Evolutionary conservation across 108 stramenopile species (phyloP), one percentile per base, ranked within the genome.

Genomic region (Aurantiochytrium sp.): DNA sequence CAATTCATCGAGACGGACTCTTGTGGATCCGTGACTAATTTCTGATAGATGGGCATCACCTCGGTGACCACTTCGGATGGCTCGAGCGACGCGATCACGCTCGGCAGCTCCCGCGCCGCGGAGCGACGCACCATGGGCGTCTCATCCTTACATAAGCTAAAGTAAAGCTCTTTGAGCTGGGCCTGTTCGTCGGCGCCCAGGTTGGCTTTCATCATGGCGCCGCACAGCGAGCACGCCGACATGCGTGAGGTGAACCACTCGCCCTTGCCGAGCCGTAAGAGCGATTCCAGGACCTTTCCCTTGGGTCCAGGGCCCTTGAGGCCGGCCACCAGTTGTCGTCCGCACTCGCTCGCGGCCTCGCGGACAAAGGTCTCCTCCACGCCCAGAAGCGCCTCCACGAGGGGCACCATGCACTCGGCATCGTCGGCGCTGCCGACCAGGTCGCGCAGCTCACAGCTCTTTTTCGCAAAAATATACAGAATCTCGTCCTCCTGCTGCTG

Each of bases 301-400:
- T 47, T 53, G 64, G 64, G 42, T 10, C 35, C 42, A 18, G 64
- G 0, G 4, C 25, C 19, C 76, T 83, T 83, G 23, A 83, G 51
- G 76, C 51, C 51, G n/a, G n/a, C 51, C 45, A 83, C 51, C 43
- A 83, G 44, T 53, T 47, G n/a, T 45, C 45, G 19, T 10, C 49
- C 51, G 25, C 49, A 83, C 4, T 83, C 76, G 76, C 45, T 53
- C 16, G 76, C 76, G n/a, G 76, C 76, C n/a, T 83, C 76, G 25
- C 76, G 76, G 3, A 83, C 76, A 83, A 83, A 83, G 16, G 76
- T 53, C 28, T 83, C 76, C 51, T 83, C 76, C n/a, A 83, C 76
- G 76, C 25, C 28, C 16, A 83, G 76, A 16, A 83, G 76, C 0
- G 49, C 76, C 76, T 83, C 76, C 51, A 35, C 12, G 4, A 83